A percentile compares a stretch with the other conserved stretches of the same genome.
Conservation (phyloP, 2,329 filamentous ascomycete species). For the Verticillium klebahnii region DNA sequence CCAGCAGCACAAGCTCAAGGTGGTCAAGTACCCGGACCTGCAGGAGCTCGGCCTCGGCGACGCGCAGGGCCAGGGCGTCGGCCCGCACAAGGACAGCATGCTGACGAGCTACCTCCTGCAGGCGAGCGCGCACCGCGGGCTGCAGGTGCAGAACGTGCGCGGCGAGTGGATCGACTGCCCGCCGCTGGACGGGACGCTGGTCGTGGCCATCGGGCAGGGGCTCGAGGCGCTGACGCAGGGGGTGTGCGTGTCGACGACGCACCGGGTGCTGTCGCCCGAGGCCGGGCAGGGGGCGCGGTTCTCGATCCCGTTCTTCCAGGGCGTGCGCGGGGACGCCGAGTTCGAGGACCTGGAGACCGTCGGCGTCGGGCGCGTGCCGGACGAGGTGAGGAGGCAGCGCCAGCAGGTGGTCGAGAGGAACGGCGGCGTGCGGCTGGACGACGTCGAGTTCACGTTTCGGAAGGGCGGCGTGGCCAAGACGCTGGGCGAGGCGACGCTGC, state of each 20-base stretch:
- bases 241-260: slow-evolving; percentile 77
- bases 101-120: slow-evolving; percentile 77
- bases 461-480: slow-evolving; percentile 62
- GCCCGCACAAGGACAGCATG: slow-evolving; percentile 84
- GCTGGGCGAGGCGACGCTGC: slow-evolving; percentile 76
- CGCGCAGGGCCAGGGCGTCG: slow-evolving; percentile 56
- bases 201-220: slow-evolving; percentile 84
- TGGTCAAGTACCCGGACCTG: slow-evolving; percentile 79
- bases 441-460: slow-evolving; percentile 84
- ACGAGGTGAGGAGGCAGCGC: slow-evolving; percentile 58
- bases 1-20: slow-evolving; percentile 83
- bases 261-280: slow-evolving; percentile 71
- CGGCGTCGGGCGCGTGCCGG: slow-evolving; percentile 55
- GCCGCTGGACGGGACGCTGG: slow-evolving; percentile 70
- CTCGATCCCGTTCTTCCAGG: slow-evolving; percentile 85
- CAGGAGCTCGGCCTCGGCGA: slow-evolving; percentile 47
- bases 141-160: slow-evolving; percentile 77
- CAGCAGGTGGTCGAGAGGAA: slow-evolving; percentile 52
- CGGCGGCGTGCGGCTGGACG: slow-evolving; percentile 56
- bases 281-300: slow-evolving; percentile 68
- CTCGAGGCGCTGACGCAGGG: slow-evolving; percentile 81
- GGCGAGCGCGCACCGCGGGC: slow-evolving; percentile 66
- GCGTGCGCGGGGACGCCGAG: slow-evolving; percentile 71
- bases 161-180: slow-evolving; percentile 81
- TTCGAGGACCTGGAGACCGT: slow-evolving; percentile 70